Evolutionary conservation across 805 yeast genomes (phyloP).

Genomic region (Kodamaea hsintzibuensis): DNA sequence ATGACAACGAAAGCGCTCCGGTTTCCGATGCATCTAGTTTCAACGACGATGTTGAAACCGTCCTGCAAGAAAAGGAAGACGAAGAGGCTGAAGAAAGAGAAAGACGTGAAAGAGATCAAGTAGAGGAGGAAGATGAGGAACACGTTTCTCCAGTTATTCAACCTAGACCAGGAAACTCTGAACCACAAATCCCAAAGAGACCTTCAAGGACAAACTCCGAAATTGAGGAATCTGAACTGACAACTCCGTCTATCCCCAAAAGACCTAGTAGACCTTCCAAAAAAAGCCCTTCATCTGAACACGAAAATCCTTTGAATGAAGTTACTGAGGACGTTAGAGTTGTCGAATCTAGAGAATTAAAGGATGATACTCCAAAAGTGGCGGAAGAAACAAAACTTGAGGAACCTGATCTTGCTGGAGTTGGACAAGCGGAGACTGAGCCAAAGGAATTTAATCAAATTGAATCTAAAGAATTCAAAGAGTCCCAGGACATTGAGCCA

Average conservation of each 20-base stretch:
- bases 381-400: too few relatives aligned
- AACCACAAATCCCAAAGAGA: neutral
- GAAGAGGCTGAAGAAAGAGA: slow-evolving; percentile 5
- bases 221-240: neutral
- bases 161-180: slow-evolving; percentile 6
- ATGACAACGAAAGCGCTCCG: slow-evolving; percentile 20
- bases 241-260: neutral
- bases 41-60: slow-evolving; percentile 34
- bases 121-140: neutral
- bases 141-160: slow-evolving; percentile 9
- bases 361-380: too few relatives aligned
- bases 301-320: neutral
- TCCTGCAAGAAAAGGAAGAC: slow-evolving; percentile 26
- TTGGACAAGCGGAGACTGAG: neutral
- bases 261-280: neutral
- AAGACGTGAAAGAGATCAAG: slow-evolving; percentile 14
- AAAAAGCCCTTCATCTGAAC: neutral
- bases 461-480: too few relatives aligned
- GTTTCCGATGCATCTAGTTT: slow-evolving; percentile 25
- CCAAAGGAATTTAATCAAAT: too few relatives aligned
- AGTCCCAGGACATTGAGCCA: too few relatives aligned
- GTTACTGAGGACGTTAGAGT: neutral
- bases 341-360: too few relatives aligned
- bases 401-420: too few relatives aligned
- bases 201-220: neutral